Evolutionary conservation across 1,284 basidiomycete genomes (phyloP), one percentile per base, ranked within the genome.

Genomic region (Pterulicium gracile): DNA sequence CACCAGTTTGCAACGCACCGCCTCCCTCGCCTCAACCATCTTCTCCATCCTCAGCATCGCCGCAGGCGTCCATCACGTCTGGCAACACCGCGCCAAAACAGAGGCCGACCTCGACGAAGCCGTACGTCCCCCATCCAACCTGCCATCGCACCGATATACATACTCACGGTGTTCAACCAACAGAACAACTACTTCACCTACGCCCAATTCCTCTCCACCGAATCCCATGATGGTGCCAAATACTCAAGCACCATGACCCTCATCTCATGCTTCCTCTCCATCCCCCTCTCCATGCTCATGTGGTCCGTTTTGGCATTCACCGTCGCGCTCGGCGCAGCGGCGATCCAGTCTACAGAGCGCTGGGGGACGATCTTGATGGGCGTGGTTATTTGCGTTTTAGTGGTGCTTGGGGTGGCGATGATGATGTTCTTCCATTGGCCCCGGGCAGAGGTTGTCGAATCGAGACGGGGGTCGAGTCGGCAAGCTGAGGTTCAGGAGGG

Each of bases 51-150:
- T 51, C 34, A 54, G 56, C 47, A 50, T 58, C 32, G 44, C 50
- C 20, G 48, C 51, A 4, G 58, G 56, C 24, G 54, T 60, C 17
- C 56, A 60, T 43, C 57, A 57, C 34, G 53, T 60, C 17, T 60
- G 57, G 57, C 49, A 50, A 24, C 58, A 60, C 36, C 53, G 57
- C 24, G 34, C 44, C 14, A 56, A 54, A 44, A 51, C 42, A 7
- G 45, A 54, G 21, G 50, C 48, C 4, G 57, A 57, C 14, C 40
- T 47, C 19, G 39, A 52, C 13, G 55, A 57, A 7, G 52, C 52
- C 3, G 58, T 53, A 47, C 34, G 54, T 50, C 5, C 17, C 12
- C 5, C 10, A n/a, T n/a, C n/a, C n/a, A n/a, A n/a, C 27, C n/a
- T 32, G 10, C 27, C 27, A 7, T 32, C 27, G 7, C 27, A 32